Evolutionary conservation across 257 asterid genomes (phyloP), one percentile per base, ranked within the genome.

Genomic region (Primulina eburnea): DNA sequence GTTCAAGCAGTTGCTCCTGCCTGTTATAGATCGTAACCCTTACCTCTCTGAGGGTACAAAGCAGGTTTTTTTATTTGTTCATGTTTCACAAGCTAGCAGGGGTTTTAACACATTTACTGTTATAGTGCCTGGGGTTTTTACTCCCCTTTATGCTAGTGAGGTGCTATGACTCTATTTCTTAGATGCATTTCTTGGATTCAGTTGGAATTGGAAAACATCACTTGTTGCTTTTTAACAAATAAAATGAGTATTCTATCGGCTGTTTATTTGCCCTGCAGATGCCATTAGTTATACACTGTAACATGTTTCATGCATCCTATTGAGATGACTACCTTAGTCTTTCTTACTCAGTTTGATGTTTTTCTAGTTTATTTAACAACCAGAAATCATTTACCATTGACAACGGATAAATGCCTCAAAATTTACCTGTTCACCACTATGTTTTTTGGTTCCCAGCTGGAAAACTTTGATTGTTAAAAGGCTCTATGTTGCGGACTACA

Each of bases 1-100:
- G 79, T 92, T 87, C 86, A 92, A 86, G 84, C 96, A 89, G 70
- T 82, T 93, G 82, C 96, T 91, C 62, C 85, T 94, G 64, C 99
- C 99, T 62, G 87, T 94, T 66, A 78, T 95, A 26, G 99, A 94
- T 67, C 87, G 95, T 26, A 89, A 91, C 70, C 96, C 97, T 75
- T 89, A 85, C 77, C 96, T 94, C 57, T 85, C 96, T 0, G 97
- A 90, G 80, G 99, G 99, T 65, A 86, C 96, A 56, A 87, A 92
- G 80, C 96, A 94, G 95, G 99, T 91, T 62, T 69, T 40, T 21
- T 26, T 20, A 21, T 17, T 8, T 66, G 35, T 52, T 56, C 73
- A 10, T 58, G 7, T 34, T 65, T 60, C 47, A 0, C 56, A 4
- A 50, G 20, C 20, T 50, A 50, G 56, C 16, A 50, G 18, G 56